These are phyloP conservation scores for Kazachstania africana DNA, from an alignment of 805 yeast species.

Conservation along the genomic window DNA sequence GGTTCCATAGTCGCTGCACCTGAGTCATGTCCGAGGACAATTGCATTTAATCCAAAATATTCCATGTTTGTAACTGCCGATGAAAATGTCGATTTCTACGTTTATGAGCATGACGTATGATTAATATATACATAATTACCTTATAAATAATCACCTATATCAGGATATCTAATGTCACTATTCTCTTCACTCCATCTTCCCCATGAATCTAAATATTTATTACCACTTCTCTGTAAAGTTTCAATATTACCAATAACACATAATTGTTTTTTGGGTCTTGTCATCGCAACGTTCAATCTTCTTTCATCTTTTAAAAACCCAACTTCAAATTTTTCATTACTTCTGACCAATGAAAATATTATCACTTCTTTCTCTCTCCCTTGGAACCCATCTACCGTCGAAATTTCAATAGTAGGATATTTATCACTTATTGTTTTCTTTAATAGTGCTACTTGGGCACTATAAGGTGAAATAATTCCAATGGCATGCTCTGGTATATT, in stretches of 20 bases:
- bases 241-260: constrained; percentile 62
- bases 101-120: constrained; percentile 12
- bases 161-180: constrained; percentile 60
- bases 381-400: constrained; percentile 81
- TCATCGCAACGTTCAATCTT: constrained; percentile 61
- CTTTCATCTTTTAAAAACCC: constrained; percentile 54
- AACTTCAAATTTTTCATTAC: constrained; percentile 39
- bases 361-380: constrained; percentile 82
- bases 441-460: constrained; percentile 58
- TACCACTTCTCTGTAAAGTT: constrained; percentile 34
- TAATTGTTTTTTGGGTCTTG: constrained; percentile 54
- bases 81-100: constrained; percentile 27
- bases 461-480: constrained; percentile 65
- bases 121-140: background rate
- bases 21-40: constrained; percentile 29
- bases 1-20: constrained; percentile 23
- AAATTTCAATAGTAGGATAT: constrained; percentile 39
- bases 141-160: constrained; percentile 25
- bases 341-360: constrained; percentile 67
- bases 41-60: constrained; percentile 32
- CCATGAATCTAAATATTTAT: constrained; percentile 51
- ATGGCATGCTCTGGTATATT: constrained; percentile 36
- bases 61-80: constrained; percentile 29
- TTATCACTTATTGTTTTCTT: constrained; percentile 37
- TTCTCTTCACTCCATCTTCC: constrained; percentile 54